Evolutionary conservation across 2,329 filamentous ascomycete species (phyloP).

Genomic region (Alternaria brassicae): DNA sequence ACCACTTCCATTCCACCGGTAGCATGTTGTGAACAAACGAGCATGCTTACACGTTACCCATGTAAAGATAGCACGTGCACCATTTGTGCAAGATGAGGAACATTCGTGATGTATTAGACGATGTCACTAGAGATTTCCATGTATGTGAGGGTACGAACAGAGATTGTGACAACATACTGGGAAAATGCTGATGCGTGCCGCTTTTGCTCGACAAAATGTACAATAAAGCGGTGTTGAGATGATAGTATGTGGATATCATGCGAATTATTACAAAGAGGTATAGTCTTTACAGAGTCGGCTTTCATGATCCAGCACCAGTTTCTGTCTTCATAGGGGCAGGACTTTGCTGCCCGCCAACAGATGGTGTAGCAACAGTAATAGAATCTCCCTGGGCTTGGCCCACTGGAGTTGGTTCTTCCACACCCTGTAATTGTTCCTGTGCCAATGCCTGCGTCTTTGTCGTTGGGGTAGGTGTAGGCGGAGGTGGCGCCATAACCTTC

Average conservation of each 20-base stretch:
- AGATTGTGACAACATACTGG: neutral
- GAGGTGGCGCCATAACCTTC: slow-evolving; percentile 11
- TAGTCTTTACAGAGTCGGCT: neutral
- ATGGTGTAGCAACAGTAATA: neutral
- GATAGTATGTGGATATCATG: neutral
- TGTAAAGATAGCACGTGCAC: neutral
- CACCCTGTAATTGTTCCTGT: neutral
- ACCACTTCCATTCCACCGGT: neutral
- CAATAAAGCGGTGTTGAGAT: too few species aligned
- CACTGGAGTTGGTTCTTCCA: neutral
- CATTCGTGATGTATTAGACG: neutral
- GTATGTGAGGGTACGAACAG: neutral
- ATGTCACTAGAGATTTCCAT: neutral
- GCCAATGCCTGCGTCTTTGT: neutral
- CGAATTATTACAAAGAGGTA: neutral
- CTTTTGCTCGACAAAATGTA: too few species aligned
- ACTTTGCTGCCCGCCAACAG: neutral
- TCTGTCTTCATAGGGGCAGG: neutral
- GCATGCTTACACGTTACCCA: neutral
- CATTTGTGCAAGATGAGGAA: neutral
- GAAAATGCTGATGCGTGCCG: neutral
- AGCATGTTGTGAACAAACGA: neutral
- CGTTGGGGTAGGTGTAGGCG: neutral
- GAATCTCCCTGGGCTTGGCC: neutral
- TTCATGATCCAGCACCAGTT: neutral